Evolutionary conservation across 441 rosid species (phyloP), one percentile per base, ranked within the genome.

Genomic region (Mallotus japonicus): DNA sequence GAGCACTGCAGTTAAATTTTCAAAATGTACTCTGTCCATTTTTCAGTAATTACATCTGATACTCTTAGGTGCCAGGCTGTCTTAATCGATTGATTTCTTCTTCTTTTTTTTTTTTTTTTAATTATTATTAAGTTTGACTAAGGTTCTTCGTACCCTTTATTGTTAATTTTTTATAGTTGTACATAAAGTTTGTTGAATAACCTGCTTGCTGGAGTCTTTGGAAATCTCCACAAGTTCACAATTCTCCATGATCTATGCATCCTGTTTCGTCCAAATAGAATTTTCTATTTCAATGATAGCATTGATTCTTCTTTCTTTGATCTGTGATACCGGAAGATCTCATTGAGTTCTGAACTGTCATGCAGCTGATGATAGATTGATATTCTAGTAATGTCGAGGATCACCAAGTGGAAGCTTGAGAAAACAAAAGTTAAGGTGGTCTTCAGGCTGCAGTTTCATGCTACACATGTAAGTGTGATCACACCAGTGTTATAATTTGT

Each of bases 341-440:
- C 46, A 67, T 19, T 37, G 13, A 51, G 14, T 55, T 70, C 50
- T 32, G 12, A 49, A 76, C 68, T 76, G 75, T 77, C 62, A 72
- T 79, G 80, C 79, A 80, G 85, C 78, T 71, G 80, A 83, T 75
- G 74, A 83, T 77, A 71, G 75, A 69, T 75, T 85, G 75, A 78
- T 67, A 63, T 67, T 73, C 57, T 73, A 78, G 86, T 64, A 76
- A 96, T 96, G 99, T 96, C 98, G 75, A 90, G 97, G 85, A 72
- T 84, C 62, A 69, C 92, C 12, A 93, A 84, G 89, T 93, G 98
- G 99, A 93, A 88, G 87, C 78, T 87, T 59, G 99, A 96, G 91
- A 96, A 93, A 87, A 90, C 96, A 40, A 96, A 96, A 90, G 91
- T 88, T 40, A 96, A 96, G 87, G 97, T 96, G 61, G 99, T 93